Evolutionary conservation across 371 early-diverging fungal species (phyloP), one percentile per base, ranked within the genome.

Genomic region (Rhizopus sp.): DNA sequence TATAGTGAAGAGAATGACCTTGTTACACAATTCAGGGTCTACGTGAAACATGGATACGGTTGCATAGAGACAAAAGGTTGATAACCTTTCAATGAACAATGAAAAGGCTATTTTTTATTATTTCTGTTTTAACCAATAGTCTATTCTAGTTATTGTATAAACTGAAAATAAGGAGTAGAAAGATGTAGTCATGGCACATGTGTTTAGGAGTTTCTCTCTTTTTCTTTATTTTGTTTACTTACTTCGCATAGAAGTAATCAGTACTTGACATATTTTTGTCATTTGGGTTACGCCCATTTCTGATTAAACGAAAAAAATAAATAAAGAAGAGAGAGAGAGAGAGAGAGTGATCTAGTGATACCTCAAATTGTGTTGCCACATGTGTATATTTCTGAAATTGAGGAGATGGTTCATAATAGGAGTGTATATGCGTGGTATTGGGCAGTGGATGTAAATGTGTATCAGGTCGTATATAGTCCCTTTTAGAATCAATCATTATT

Each of bases 11-110:
- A 7, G 7, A 29, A 46, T 46, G 46, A 8, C 15, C 8, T 46
- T 17, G 46, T 46, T 46, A 46, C 46, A 46, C 46, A 46, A 46
- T n/a, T 46, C 46, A 46, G 46, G 46, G 46, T 46, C 46, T 46
- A 29, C 15, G 15, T 46, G 46, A 46, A 46, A 46, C 46, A 46
- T 15, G 29, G 9, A 46, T 12, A 10, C 5, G 38, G 23, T 23
- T 23, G 23, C 23, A 23, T 23, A 23, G 23, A 23, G 23, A 23
- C 23, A 23, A 23, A 23, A 23, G 23, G 2, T 23, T 23, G 2
- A 23, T 23, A 23, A 23, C 23, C 23, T 23, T 23, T 23, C 23
- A 23, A 23, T 23, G 23, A 23, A 23, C 23, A 23, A 23, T 23
- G 23, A 23, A 23, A 23, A 23, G 23, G 13, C 13, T 37, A 37